Conservation (phyloP, 2,329 filamentous ascomycete species). For the Leptographium radiaticola region DNA sequence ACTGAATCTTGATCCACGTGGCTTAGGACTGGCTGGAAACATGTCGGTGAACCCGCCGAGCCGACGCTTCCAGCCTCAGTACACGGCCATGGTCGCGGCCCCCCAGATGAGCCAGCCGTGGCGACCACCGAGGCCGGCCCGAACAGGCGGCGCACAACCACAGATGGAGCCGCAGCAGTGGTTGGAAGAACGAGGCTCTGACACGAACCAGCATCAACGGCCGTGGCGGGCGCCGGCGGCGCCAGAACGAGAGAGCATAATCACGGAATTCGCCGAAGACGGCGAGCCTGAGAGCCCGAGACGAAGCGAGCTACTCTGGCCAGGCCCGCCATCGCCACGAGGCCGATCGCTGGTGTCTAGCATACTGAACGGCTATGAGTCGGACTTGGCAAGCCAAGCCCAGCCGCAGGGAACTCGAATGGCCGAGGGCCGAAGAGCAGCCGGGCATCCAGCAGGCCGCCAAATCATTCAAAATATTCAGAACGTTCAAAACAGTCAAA, state of each 20-base stretch:
- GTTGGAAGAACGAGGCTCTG: too few species aligned
- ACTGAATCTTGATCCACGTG: background rate
- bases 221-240: background rate
- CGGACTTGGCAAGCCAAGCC: background rate
- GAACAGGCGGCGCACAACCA: too few species aligned
- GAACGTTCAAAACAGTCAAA: too few species aligned
- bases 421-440: background rate
- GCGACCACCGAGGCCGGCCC: too few species aligned
- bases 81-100: too few species aligned
- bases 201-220: too few species aligned
- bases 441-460: background rate
- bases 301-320: background rate
- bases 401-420: background rate
- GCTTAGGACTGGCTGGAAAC: background rate
- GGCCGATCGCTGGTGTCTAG: background rate
- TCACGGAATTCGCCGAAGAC: conserved; percentile 42
- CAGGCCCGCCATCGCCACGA: background rate
- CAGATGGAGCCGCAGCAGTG: too few species aligned
- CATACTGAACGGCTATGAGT: background rate
- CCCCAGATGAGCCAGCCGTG: too few species aligned
- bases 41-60: background rate
- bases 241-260: conserved; percentile 26
- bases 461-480: background rate
- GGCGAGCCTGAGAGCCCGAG: conserved; percentile 17
- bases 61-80: background rate